Base-by-base conservation (phyloP, 352 stramenopile species). In the Phytopythium montanum region DNA sequence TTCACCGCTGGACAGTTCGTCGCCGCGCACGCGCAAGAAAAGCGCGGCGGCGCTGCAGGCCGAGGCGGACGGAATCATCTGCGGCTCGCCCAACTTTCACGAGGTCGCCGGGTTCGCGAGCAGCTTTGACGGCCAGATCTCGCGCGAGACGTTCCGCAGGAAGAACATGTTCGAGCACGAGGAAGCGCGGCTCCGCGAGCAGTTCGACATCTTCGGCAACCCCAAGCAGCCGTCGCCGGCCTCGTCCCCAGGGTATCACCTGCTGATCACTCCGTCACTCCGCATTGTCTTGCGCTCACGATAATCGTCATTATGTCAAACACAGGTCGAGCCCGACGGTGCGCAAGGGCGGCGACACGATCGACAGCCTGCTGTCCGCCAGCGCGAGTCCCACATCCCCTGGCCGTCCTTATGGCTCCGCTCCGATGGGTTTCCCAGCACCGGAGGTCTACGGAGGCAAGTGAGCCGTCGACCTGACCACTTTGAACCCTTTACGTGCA, bases 161-260 rank as follows among this genome's bases (percentile, higher is more conserved):
- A 69, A 70, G n/a, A 79, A 79, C 26, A 68, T 84, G 61, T 79
- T 90, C 42, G 75, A 87, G 18, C 68, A 62, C 10, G 77, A 90
- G 23, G 80, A 87, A 62, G 66, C 76, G n/a, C 72, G 72, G 42
- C 62, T 75, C 38, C 66, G 70, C 2, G 72, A 85, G 16, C 72
- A 79, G 38, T 59, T 79, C 26, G 77, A 90, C 54, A 90, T 88
- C 48, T 88, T 90, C 33, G 77, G 75, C 18, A 80, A 87, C 48
- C 65, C 75, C 12, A 87, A 84, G 64, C 51, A 70, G 44, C 70
- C 68, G 12, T 60, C 72, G 14, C 70, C 70, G 26, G 67, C 45
- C 0, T 51, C 56, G 25, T 63, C 59, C 21, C 38, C 45, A 34
- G 69, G 54, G 66, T 73, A 59, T 28, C n/a, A n/a, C n/a, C n/a